phyloP scores from a whole-genome alignment of 2,329 filamentous ascomycete genomes.

The Passalora sequoiae region DNA sequence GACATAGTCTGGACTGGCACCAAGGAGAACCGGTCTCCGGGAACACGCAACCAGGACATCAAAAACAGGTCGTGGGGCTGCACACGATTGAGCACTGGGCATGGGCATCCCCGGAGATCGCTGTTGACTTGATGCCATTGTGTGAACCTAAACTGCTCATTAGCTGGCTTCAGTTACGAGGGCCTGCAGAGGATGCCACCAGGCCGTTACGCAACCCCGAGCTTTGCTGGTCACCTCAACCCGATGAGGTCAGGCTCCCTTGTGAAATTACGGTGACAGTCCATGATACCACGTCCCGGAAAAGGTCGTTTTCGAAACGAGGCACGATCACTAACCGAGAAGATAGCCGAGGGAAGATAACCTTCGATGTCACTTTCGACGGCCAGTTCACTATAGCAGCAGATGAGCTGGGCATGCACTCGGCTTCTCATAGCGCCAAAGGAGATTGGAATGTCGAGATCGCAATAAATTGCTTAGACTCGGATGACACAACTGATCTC shows the following conservation, averaged over 20 bases:
- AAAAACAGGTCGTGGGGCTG: background rate
- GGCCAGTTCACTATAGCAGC: constrained; percentile 23
- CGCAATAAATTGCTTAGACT: constrained; percentile 28
- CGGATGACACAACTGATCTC: constrained; percentile 29
- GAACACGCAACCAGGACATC: constrained; percentile 1
- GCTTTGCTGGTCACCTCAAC: constrained; percentile 23
- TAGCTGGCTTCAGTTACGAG: background rate
- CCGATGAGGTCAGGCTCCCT: constrained; percentile 14
- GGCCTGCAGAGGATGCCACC: background rate
- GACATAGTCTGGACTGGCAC: constrained; percentile 28
- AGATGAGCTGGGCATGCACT: constrained; percentile 18
- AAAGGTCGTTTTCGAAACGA: constrained; percentile 8
- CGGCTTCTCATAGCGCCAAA: constrained; percentile 1
- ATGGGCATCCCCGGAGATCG: background rate
- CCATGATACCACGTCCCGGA: constrained; percentile 6
- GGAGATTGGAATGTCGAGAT: constrained; percentile 26
- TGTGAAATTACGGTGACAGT: constrained; percentile 24
- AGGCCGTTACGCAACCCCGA: constrained; percentile 1
- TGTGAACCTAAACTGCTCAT: constrained; percentile 2
- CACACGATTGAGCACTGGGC: background rate
- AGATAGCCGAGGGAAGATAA: constrained; percentile 2
- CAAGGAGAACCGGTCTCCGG: constrained; percentile 14
- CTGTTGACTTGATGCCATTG: background rate
- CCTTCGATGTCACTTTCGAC: constrained; percentile 24
- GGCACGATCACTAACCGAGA: constrained; percentile 16